A percentile compares a stretch with the other conserved stretches of the same genome.
These are phyloP conservation scores for Pseudomicrostroma phylloplanum DNA, from an alignment of 1,284 basidiomycete genomes.

Conservation along the genomic window DNA sequence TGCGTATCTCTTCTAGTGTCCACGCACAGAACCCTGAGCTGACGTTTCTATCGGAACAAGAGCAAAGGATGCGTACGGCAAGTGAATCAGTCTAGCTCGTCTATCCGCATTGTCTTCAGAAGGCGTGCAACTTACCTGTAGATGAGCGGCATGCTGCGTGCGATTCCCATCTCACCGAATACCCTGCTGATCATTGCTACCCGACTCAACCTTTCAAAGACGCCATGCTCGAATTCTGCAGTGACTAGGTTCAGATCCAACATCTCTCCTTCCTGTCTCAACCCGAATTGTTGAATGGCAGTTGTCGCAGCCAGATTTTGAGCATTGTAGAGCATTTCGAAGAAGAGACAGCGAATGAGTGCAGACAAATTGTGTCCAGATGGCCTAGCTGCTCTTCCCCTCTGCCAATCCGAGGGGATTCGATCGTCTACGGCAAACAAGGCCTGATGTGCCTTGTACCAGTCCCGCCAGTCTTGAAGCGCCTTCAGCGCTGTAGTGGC, in stretches of 20 bases:
- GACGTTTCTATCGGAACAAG: conserved; percentile 2
- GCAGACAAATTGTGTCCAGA: not conserved
- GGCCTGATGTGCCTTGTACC: not conserved
- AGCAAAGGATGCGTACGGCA: not conserved
- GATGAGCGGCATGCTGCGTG: not conserved
- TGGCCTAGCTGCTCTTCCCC: not conserved
- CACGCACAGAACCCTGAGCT: conserved; percentile 3
- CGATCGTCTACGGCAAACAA: not conserved
- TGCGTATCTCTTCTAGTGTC: not conserved
- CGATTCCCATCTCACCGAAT: not conserved
- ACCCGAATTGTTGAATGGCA: not conserved
- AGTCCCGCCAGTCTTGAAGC: not conserved
- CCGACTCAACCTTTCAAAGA: not conserved
- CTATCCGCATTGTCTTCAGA: no score
- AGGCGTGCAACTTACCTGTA: no score
- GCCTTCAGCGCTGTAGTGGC: not conserved
- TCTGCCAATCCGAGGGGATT: not conserved
- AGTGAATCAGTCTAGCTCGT: no score
- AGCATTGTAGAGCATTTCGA: conserved; percentile 3
- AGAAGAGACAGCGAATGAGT: not conserved
- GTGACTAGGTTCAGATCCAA: not conserved
- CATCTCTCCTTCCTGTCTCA: not conserved
- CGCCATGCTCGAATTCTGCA: not conserved
- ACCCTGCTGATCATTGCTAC: not conserved
- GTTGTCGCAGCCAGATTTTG: not conserved